phyloP scores from a whole-genome alignment of 148 eudicot species.

The Rhododendron molle region DNA sequence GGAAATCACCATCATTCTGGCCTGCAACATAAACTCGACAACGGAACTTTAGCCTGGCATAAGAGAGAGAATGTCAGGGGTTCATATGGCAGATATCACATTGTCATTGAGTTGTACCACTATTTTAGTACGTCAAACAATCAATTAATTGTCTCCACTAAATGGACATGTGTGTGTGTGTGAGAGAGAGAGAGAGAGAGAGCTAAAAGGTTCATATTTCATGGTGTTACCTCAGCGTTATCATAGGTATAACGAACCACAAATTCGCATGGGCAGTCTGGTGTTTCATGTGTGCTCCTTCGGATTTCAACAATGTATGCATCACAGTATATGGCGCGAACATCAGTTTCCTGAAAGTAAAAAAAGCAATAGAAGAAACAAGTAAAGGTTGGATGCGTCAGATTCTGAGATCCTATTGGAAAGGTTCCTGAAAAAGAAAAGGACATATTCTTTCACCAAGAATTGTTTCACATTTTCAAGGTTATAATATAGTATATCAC shows the following conservation, averaged over 20 bases:
- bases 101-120: neutral
- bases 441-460: neutral
- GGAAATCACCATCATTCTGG: conserved; percentile 25
- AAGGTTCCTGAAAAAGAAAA: neutral
- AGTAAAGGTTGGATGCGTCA: neutral
- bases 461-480: neutral
- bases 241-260: conserved; percentile 64
- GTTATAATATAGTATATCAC: too few relatives aligned
- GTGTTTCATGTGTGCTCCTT: conserved; percentile 52
- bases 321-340: conserved; percentile 61
- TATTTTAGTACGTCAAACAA: neutral
- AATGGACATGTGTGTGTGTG: too few relatives aligned
- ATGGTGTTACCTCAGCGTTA: conserved; percentile 46
- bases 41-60: conserved; percentile 52
- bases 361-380: neutral
- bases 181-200: neutral
- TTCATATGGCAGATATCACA: neutral
- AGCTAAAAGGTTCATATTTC: neutral
- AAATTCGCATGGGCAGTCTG: conserved; percentile 68
- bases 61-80: neutral
- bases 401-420: neutral
- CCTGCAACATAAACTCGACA: conserved; percentile 62
- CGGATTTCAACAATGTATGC: conserved; percentile 60
- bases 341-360: conserved; percentile 49
- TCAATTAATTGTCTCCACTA: neutral